Conservation (phyloP, 257 asterid species). For the Lithospermum erythrorhizon region DNA sequence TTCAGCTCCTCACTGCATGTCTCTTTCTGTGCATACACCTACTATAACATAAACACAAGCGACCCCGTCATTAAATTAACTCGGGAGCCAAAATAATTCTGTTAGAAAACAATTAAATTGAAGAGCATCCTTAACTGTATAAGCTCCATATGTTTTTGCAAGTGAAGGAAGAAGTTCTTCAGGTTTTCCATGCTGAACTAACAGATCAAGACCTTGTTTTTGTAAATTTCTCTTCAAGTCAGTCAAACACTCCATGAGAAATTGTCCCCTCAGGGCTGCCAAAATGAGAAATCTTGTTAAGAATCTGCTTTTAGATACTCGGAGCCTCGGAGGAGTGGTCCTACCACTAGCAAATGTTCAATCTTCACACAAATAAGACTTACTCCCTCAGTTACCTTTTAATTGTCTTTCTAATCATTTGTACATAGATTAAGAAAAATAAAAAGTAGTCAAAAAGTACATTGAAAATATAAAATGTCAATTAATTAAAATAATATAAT, state of each 20-base stretch:
- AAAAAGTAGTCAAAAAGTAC: too few species aligned
- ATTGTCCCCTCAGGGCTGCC: conserved; percentile 80
- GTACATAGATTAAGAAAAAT: too few species aligned
- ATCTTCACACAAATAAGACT: neutral
- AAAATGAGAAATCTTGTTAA: conserved; percentile 11
- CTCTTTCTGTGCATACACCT: conserved; percentile 96
- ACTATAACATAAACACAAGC: conserved; percentile 11
- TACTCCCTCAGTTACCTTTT: too few species aligned
- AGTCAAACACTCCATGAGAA: conserved; percentile 59
- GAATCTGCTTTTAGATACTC: neutral
- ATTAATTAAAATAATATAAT: too few species aligned
- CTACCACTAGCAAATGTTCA: neutral
- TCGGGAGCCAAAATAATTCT: neutral
- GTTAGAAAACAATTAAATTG: conserved; percentile 6
- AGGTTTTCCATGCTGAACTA: conserved; percentile 77
- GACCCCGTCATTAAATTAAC: conserved; percentile 1
- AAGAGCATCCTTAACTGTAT: conserved; percentile 50
- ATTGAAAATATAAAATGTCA: too few species aligned
- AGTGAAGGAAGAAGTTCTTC: conserved; percentile 73
- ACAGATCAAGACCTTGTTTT: conserved; percentile 67
- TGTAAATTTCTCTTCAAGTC: conserved; percentile 58
- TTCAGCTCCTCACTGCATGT: conserved; percentile 90
- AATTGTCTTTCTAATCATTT: too few species aligned
- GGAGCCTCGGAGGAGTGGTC: too few species aligned
- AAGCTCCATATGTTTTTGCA: conserved; percentile 57